Evolutionary conservation across 345 rosid species (phyloP).

Genomic region (Orychophragmus violaceus): DNA sequence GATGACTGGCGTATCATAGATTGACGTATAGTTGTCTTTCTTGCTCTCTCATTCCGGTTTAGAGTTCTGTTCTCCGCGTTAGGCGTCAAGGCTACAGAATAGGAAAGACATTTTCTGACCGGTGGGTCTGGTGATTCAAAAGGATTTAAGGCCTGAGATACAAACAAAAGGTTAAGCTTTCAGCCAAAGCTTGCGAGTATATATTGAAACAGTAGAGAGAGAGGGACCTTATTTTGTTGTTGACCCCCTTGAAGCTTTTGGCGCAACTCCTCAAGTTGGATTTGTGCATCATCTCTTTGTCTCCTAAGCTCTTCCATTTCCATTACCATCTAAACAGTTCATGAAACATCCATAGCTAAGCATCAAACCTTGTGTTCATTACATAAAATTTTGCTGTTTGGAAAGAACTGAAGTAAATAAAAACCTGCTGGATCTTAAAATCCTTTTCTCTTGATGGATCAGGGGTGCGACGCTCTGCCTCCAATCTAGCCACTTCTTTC

Average conservation of each 20-base stretch:
- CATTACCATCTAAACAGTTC: slow-evolving; percentile 71
- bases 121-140: slow-evolving; percentile 57
- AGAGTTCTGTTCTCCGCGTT: slow-evolving; percentile 50
- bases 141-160: slow-evolving; percentile 42
- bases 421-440: slow-evolving; percentile 78
- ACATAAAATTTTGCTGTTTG: not conserved
- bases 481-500: slow-evolving; percentile 95
- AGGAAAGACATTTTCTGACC: slow-evolving; percentile 86
- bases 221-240: slow-evolving; percentile 33
- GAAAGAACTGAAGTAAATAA: not conserved
- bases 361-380: not conserved
- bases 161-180: slow-evolving; percentile 16
- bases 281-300: slow-evolving; percentile 85
- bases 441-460: slow-evolving; percentile 82
- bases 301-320: slow-evolving; percentile 84
- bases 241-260: slow-evolving; percentile 62
- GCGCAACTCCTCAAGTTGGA: slow-evolving; percentile 73
- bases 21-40: slow-evolving; percentile 60
- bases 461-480: slow-evolving; percentile 96
- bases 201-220: not conserved
- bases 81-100: slow-evolving; percentile 52
- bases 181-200: slow-evolving; percentile 1
- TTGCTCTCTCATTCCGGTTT: slow-evolving; percentile 45
- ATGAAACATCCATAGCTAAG: not conserved
- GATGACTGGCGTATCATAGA: slow-evolving; percentile 96